Evolutionary conservation across 345 rosid genomes (phyloP).

Genomic region (Tarenaya hassleriana): DNA sequence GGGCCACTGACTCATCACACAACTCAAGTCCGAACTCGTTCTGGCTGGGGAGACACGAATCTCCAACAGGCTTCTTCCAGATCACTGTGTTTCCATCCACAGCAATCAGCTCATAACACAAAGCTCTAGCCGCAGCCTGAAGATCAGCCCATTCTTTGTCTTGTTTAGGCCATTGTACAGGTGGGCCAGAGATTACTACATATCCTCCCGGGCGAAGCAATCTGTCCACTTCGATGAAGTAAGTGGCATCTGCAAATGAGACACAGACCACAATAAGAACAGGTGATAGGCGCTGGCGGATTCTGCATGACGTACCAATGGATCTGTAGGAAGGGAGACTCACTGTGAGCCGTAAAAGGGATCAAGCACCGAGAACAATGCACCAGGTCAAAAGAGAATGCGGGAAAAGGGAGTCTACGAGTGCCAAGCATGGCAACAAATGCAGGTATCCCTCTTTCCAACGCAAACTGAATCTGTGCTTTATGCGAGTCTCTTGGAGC

Average conservation of each 20-base stretch:
- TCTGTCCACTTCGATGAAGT: conserved; percentile 87
- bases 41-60: conserved; percentile 48
- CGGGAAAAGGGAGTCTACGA: conserved; percentile 91
- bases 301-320: background rate
- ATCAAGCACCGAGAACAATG: conserved; percentile 95
- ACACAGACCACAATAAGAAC: conserved; percentile 9
- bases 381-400: conserved; percentile 74
- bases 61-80: conserved; percentile 81
- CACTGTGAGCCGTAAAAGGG: conserved; percentile 94
- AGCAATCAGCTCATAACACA: conserved; percentile 82
- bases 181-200: conserved; percentile 95
- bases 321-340: conserved; percentile 29
- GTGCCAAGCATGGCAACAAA: conserved; percentile 99
- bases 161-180: conserved; percentile 96
- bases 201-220: conserved; percentile 92
- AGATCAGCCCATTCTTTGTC: conserved; percentile 99
- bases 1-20: conserved; percentile 52
- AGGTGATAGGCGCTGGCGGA: background rate
- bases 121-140: conserved; percentile 81
- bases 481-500: conserved; percentile 99
- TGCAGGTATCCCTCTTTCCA: conserved; percentile 95
- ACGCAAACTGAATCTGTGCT: conserved; percentile 91
- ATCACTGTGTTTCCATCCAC: conserved; percentile 93
- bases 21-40: conserved; percentile 53
- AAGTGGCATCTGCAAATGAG: conserved; percentile 73